Base-by-base conservation (phyloP, 2,329 filamentous ascomycete species). In the Apiospora malaysiana region DNA sequence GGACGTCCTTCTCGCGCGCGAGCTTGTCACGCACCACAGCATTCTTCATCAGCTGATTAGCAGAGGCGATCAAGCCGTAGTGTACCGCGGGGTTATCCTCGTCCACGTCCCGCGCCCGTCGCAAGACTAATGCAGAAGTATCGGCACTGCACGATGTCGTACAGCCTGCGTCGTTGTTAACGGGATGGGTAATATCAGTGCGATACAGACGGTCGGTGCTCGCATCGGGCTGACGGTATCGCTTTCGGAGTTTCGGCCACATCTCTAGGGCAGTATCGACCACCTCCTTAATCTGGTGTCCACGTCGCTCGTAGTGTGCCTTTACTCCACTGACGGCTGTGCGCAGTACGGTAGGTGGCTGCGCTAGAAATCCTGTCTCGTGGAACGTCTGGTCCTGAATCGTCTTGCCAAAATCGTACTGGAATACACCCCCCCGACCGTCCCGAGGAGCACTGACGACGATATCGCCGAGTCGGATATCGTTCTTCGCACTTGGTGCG, bases 321-420 rank as follows among this genome's bases (percentile, higher is more conserved):
- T 70, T 40, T n/a, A 68, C n/a, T 71, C 6, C 40, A 74, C 71
- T 77, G 71, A 70, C 73, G 4, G 68, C 68, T 42, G 68, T 59
- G 4, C 32, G 56, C 42, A 71, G 51, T 21, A 68, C 18, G 2
- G 32, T 40, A 14, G 72, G 68, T 32, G 71, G 51, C 18, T 69
- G 42, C 32, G 72, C 71, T 8, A 73, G 43, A 37, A 68, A 68
- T 12, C 73, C 71, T 25, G 72, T 75, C 1, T 10, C 21, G 0
- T 14, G 43, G 27, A 74, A 74, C 9, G 14, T 37, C 40, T 76
- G 56, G 18, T 73, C 73, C 69, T 77, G 73, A 8, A 75, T 72
- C 0, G 73, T 72, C 68, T 78, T 79, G 12, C 78, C 78, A 69
- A 74, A 78, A 69, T 81, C 79, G 69, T 80, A 81, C 27, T 81